Evolutionary conservation across 2,329 filamentous ascomycete species (phyloP).

Genomic region (Orbilia brochopaga): DNA sequence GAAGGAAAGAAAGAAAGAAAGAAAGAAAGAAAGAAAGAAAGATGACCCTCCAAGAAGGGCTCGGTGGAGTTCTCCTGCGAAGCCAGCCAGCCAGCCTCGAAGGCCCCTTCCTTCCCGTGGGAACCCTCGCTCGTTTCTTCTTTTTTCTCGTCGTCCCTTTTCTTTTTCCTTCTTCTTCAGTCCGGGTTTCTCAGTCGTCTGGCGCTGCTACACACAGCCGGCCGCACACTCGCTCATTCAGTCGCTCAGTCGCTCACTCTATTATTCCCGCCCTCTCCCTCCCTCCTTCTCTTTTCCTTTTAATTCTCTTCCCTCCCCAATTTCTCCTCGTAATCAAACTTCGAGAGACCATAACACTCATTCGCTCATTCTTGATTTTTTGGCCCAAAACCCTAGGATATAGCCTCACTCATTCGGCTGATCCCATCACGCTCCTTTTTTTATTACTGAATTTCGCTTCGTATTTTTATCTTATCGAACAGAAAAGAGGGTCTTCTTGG

Average conservation of each 20-base stretch:
- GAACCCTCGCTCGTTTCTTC: constrained; percentile 22
- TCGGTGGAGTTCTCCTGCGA: constrained; percentile 33
- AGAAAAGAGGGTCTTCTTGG: constrained; percentile 28
- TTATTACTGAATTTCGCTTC: constrained; percentile 52
- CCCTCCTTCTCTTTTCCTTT: constrained; percentile 51
- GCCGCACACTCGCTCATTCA: constrained; percentile 21
- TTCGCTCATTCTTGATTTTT: constrained; percentile 52
- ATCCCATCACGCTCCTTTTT: constrained; percentile 56
- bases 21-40: constrained; percentile 33
- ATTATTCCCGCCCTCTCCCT: constrained; percentile 47
- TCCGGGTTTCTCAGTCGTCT: constrained; percentile 11
- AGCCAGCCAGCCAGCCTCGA: constrained; percentile 42
- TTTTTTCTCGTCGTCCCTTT: constrained; percentile 21
- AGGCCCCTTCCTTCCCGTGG: constrained; percentile 50
- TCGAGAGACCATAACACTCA: constrained; percentile 51
- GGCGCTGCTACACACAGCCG: constrained; percentile 18
- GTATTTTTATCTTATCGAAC: constrained; percentile 51
- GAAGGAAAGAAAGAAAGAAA: constrained; percentile 33
- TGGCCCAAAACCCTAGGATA: constrained; percentile 51
- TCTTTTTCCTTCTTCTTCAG: constrained; percentile 32
- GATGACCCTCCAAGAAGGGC: too few relatives aligned
- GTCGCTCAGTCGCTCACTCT: constrained; percentile 36
- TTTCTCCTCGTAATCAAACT: constrained; percentile 52
- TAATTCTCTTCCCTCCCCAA: constrained; percentile 51
- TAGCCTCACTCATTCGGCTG: constrained; percentile 56